Conservation (phyloP, 768 basidiomycete genomes). For the Tulasnella sp. region DNA sequence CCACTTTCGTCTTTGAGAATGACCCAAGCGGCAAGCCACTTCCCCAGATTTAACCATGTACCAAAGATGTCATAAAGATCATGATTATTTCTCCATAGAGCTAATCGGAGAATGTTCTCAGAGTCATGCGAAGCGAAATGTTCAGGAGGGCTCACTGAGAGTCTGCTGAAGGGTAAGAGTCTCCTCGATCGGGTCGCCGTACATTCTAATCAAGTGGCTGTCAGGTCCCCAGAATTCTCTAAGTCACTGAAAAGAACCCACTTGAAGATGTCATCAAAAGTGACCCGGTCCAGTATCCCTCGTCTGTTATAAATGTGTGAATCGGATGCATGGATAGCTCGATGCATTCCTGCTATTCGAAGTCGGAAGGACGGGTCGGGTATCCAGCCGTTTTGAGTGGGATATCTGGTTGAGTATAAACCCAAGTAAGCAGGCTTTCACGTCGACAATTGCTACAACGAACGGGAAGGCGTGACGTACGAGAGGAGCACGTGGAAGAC, state of each 20-base stretch:
- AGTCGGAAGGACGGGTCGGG: conserved; percentile 23
- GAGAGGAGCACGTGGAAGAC: neutral
- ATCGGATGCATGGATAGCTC: conserved; percentile 14
- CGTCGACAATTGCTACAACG: neutral
- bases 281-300: neutral
- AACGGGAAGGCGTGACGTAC: neutral
- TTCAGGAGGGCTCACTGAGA: neutral
- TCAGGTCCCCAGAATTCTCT: neutral
- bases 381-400: neutral
- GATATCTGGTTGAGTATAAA: neutral
- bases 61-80: neutral
- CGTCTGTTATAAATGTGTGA: neutral
- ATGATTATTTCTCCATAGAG: neutral
- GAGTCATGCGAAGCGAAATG: neutral
- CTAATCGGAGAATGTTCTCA: neutral
- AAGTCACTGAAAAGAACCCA: neutral
- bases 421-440: neutral
- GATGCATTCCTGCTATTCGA: neutral
- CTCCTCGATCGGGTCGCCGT: conserved; percentile 4
- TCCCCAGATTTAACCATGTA: neutral
- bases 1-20: neutral
- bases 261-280: conserved; percentile 16
- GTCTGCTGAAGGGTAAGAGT: neutral
- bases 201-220: neutral
- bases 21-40: neutral